Evolutionary conservation across 768 basidiomycete species (phyloP).

Genomic region (Serendipita indica): DNA sequence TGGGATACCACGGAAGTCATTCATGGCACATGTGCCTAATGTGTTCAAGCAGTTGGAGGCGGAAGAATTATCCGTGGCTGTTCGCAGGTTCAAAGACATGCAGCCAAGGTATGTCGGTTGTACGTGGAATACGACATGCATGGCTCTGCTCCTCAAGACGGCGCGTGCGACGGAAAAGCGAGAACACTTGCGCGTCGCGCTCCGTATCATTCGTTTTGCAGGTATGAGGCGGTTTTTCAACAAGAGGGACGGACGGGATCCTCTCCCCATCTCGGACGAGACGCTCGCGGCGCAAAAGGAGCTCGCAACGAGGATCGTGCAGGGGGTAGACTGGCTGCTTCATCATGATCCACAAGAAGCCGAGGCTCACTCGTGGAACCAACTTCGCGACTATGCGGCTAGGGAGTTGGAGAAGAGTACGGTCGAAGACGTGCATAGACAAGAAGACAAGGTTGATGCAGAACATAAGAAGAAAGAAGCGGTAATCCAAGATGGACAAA

Average conservation of each 20-base stretch:
- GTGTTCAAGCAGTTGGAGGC: neutral
- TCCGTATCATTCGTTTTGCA: neutral
- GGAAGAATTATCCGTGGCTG: neutral
- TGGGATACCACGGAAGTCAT: neutral
- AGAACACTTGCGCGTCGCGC: neutral
- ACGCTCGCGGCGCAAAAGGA: neutral
- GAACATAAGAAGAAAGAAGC: neutral
- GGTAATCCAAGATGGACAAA: neutral
- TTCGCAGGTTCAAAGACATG: neutral
- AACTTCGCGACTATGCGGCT: neutral
- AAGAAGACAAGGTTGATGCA: neutral
- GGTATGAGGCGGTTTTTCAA: neutral
- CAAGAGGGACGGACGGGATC: neutral
- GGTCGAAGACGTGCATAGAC: neutral
- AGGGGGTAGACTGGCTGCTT: neutral
- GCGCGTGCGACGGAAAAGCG: neutral
- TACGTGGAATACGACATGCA: neutral
- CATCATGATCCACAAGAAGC: neutral
- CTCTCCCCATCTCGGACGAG: neutral
- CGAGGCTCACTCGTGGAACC: neutral
- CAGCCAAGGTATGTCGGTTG: neutral
- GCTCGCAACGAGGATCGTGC: neutral
- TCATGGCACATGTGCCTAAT: neutral
- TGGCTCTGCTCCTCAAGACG: slow-evolving; percentile 3
- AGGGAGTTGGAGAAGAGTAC: neutral